Conservation (phyloP, 73 alveolate species). For the Tetrahymena borealis region DNA sequence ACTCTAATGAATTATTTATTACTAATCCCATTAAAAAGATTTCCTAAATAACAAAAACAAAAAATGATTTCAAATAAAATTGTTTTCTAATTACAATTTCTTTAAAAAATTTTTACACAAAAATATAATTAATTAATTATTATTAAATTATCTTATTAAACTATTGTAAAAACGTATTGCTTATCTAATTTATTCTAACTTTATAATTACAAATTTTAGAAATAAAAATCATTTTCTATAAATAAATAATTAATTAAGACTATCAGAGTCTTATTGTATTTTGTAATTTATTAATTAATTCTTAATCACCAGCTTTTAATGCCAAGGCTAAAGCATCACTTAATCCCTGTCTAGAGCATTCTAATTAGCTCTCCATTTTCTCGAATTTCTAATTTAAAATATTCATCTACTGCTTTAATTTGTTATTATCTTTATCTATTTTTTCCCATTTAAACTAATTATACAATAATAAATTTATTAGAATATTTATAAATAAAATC, state of each 20-base stretch:
- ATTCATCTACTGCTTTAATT: neutral
- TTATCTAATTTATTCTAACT: no score
- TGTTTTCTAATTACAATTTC: no score
- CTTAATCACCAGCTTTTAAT: neutral
- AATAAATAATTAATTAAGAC: neutral
- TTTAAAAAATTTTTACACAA: no score
- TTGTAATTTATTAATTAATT: neutral
- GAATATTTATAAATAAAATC: neutral
- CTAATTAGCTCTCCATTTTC: neutral
- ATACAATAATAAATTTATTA: no score
- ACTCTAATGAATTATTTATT: neutral
- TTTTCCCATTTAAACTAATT: neutral
- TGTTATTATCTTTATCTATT: neutral
- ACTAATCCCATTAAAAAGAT: no score
- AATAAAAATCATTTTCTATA: neutral
- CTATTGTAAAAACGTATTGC: no score
- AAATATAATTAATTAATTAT: no score
- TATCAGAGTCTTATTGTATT: neutral
- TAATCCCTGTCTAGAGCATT: neutral
- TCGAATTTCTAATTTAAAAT: neutral
- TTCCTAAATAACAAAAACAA: no score
- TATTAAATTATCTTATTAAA: no score
- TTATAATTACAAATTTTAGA: no score
- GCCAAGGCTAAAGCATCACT: neutral
- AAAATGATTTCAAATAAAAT: no score